Evolutionary conservation across 2,329 filamentous ascomycete species (phyloP).

Genomic region (Ophiocordyceps camponoti-saundersi): DNA sequence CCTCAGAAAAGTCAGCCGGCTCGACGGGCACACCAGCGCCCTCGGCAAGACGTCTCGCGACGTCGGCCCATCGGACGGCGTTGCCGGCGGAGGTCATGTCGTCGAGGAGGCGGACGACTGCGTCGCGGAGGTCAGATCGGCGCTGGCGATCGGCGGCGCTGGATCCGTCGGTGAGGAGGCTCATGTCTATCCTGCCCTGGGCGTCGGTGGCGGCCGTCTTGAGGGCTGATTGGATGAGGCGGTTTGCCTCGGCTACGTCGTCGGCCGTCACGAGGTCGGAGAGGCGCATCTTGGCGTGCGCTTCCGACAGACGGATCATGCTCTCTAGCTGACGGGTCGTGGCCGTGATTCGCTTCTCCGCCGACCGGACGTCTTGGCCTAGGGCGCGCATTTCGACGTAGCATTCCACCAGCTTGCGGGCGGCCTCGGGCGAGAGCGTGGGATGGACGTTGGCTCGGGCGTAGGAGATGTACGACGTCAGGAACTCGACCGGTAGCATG

Average conservation of each 20-base stretch:
- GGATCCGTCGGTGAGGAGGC: constrained; percentile 83
- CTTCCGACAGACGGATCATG: constrained; percentile 94
- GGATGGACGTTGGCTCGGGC: constrained; percentile 78
- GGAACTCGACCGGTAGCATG: constrained; percentile 81
- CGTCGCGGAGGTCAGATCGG: constrained; percentile 70
- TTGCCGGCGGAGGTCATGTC: constrained; percentile 56
- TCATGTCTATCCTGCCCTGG: constrained; percentile 92
- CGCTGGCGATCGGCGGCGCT: constrained; percentile 72
- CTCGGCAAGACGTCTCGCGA: constrained; percentile 57
- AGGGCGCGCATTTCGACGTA: constrained; percentile 94
- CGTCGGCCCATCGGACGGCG: constrained; percentile 60
- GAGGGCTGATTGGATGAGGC: constrained; percentile 81
- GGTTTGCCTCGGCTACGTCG: constrained; percentile 81
- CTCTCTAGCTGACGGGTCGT: constrained; percentile 93
- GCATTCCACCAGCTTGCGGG: constrained; percentile 65
- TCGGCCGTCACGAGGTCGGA: constrained; percentile 54
- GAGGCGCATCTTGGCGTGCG: constrained; percentile 95
- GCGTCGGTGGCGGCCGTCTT: constrained; percentile 96
- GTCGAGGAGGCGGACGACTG: constrained; percentile 58
- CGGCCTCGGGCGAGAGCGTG: constrained; percentile 60
- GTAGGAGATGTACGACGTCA: constrained; percentile 95
- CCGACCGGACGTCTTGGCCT: constrained; percentile 68
- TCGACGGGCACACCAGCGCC: constrained; percentile 56
- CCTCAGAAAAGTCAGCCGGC: constrained; percentile 65
- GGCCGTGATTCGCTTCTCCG: constrained; percentile 92